Percentiles rank a stretch among this genome's conserved stretches.
Conservation (phyloP, 768 basidiomycete genomes). For the Lepiota brunneoincarnata region DNA sequence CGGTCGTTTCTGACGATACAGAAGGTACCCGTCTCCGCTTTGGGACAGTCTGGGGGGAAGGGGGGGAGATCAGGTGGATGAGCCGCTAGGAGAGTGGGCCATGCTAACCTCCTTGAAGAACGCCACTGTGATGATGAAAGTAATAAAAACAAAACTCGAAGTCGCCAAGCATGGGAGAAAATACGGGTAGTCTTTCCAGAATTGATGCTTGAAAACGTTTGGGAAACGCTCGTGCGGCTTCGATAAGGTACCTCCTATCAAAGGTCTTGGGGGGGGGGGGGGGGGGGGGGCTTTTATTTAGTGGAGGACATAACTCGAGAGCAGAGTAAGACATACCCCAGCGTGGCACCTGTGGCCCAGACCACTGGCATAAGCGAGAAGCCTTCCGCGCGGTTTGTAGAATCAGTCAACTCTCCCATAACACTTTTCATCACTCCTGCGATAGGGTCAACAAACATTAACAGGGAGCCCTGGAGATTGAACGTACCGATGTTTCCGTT, state of each 20-base stretch:
- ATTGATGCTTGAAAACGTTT: constrained; percentile 44
- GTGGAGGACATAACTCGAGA: constrained; percentile 12
- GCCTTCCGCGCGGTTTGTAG: constrained; percentile 48
- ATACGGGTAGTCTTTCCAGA: constrained; percentile 71
- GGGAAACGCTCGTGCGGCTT: constrained; percentile 70
- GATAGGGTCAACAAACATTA: neutral
- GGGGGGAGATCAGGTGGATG: constrained; percentile 1
- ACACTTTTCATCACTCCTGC: constrained; percentile 70
- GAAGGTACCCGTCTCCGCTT: constrained; percentile 16
- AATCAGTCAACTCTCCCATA: constrained; percentile 64
- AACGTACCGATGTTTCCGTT: constrained; percentile 64
- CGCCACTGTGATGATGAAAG: constrained; percentile 30
- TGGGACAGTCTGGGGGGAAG: constrained; percentile 29
- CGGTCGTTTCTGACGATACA: constrained; percentile 15
- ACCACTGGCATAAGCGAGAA: constrained; percentile 40
- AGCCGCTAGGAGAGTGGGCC: neutral
- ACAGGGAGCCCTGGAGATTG: neutral
- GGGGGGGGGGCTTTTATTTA: constrained; percentile 11
- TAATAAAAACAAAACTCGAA: constrained; percentile 30
- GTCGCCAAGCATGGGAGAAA: constrained; percentile 62
- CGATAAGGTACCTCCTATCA: constrained; percentile 66
- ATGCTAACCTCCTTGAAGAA: constrained; percentile 43
- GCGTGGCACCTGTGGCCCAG: constrained; percentile 40
- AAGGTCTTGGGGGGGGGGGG: constrained; percentile 70
- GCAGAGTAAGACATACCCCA: constrained; percentile 38